Evolutionary conservation across 352 stramenopile species (phyloP), one percentile per base, ranked within the genome.

Genomic region (Plasmopara halstedii): DNA sequence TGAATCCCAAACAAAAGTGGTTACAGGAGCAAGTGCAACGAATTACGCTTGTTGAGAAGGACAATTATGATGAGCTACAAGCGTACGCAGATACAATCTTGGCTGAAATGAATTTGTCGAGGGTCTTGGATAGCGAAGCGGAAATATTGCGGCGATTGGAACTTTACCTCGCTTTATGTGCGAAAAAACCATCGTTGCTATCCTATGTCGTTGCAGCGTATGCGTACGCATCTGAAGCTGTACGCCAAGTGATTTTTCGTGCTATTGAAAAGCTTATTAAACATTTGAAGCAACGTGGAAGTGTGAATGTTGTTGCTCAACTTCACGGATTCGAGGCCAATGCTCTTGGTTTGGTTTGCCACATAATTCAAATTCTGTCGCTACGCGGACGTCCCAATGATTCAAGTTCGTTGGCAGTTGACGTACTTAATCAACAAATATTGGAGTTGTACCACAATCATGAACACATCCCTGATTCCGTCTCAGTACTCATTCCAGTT

Each of bases 201-300:
- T 54, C 43, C 27, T 72, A 79, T 6, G 46, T 91, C 18, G 67
- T 91, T 20, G 42, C 62, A 10, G 65, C 74, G 17, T 91, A 91
- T 41, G 71, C 63, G 25, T 64, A 67, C 20, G 63, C 79, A 53
- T 68, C 58, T 13, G 76, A 85, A 39, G 29, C 68, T n/a, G 76
- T 76, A 17, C 79, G 78, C 11, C 71, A 85, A 50, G 70, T 82
- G 18, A 59, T 87, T 36, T 84, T 88, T 53, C 63, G 72, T 32
- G 74, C 77, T 7, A 79, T 87, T 62, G 79, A 91, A 50, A 91
- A 91, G 54, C 70, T 91, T 22, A 91, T 91, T 55, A 87, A 86
- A 59, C 74, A 87, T 57, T 61, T 88, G 6, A 86, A 85, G 57
- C 73, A 84, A 50, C 72, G 66, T 27, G 73, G 75, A 34, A 73